Conservation (phyloP, 2,329 filamentous ascomycete genomes). For the Exserohilum rostratum region DNA sequence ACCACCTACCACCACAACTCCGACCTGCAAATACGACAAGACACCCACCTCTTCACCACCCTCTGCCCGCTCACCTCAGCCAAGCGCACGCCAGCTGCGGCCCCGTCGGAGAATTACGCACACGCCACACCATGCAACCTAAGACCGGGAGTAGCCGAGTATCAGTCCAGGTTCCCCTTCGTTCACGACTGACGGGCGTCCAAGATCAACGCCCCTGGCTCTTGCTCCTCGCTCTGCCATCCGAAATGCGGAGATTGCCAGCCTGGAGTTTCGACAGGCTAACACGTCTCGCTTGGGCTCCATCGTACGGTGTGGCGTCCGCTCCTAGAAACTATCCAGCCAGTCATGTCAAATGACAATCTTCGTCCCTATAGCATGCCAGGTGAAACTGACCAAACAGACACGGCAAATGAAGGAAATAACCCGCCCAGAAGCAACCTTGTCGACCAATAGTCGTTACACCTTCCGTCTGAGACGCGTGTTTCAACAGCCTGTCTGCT, state of each 20-base stretch:
- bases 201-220: slow-evolving; percentile 5
- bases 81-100: neutral
- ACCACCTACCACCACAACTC: too few species aligned
- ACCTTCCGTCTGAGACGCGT: too few species aligned
- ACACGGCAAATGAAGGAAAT: too few species aligned
- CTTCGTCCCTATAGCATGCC: too few species aligned
- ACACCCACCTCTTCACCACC: too few species aligned
- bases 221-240: neutral
- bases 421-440: too few species aligned
- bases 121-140: slow-evolving; percentile 2
- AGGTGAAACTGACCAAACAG: too few species aligned
- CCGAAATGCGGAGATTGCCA: neutral
- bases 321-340: neutral
- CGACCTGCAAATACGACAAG: too few species aligned
- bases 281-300: neutral
- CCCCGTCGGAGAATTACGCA: slow-evolving; percentile 12
- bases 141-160: slow-evolving; percentile 16
- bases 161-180: slow-evolving; percentile 8
- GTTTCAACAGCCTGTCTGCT: neutral
- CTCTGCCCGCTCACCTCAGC: neutral
- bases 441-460: too few species aligned
- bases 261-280: neutral
- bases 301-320: neutral
- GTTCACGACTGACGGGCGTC: neutral
- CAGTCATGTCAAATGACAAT: neutral